Base-by-base conservation (phyloP, 805 yeast genomes). In the Cyberlindnera nakhonratchasimensis region DNA sequence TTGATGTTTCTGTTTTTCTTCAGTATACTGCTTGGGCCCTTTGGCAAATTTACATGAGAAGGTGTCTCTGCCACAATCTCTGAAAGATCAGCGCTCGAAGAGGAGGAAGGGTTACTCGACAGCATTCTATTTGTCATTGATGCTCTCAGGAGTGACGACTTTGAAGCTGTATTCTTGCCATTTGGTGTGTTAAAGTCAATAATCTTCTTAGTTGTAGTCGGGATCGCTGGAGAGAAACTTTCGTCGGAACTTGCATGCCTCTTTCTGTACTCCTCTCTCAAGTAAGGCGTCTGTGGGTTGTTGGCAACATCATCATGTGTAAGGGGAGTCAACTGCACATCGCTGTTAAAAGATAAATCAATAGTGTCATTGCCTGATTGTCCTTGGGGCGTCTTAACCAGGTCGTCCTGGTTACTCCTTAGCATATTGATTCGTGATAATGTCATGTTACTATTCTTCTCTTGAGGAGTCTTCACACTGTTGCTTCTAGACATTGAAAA, bases 241-340 rank as follows among this genome's bases (percentile, higher is more conserved):
- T 12, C 18, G 2, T 24, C 29, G 2, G 26, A 12, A 8, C 21
- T 11, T 16, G 19, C 22, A 6, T 29, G 23, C 18, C 34, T 32
- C 37, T 36, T 40, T 3, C 35, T 25, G 38, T 32, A 50, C 38
- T 50, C 49, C 11, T 46, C 48, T 37, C 61, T 46, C 22, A 40
- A 33, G 10, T 29, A 21, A 1, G 61, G 61, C 1, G 61, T 57
- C 31, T 54, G 48, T n/a, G 61, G 61, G 25, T 57, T 50, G 33
- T 51, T 51, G 8, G 38, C 50, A 19, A 57, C 52, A 11, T 52
- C 45, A 1, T 37, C 11, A 22, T 46, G 48, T 7, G 50, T 43
- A 9, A 57, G 37, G 3, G 51, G 54, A 6, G 57, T 48, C 3
- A 57, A 17, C 16, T 50, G 33, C 2, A 37, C 37, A 19, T 38